Evolutionary conservation across 108 stramenopile species (phyloP).

Genomic region (Aurantiochytrium sp.): DNA sequence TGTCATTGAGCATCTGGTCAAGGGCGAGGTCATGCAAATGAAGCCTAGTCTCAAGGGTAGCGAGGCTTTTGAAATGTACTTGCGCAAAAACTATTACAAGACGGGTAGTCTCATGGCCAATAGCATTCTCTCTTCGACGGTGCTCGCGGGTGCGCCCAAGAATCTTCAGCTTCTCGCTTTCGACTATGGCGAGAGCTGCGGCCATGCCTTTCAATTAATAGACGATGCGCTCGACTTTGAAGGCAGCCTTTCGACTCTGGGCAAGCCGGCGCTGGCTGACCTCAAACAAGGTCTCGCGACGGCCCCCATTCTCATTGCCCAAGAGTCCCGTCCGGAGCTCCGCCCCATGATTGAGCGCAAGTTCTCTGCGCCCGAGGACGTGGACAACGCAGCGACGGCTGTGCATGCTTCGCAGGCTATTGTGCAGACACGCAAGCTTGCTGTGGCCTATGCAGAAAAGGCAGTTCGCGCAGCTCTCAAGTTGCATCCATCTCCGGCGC

Average conservation of each 20-base stretch:
- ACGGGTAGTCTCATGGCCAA: slow-evolving; percentile 95
- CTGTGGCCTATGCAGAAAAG: slow-evolving; percentile 79
- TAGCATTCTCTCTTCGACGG: slow-evolving; percentile 77
- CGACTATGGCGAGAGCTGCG: slow-evolving; percentile 88
- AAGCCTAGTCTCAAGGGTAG: slow-evolving; percentile 34
- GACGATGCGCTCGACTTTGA: slow-evolving; percentile 97
- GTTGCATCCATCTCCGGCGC: slow-evolving; percentile 27
- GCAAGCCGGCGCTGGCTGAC: slow-evolving; percentile 88
- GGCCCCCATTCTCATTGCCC: slow-evolving; percentile 88
- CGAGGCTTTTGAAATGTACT: slow-evolving; percentile 57
- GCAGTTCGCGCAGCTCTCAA: slow-evolving; percentile 52
- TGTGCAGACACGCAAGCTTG: slow-evolving; percentile 73
- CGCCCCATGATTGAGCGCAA: slow-evolving; percentile 69
- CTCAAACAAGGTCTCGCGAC: slow-evolving; percentile 85
- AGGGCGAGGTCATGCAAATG: slow-evolving; percentile 92
- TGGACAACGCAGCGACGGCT: slow-evolving; percentile 64
- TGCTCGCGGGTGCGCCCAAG: slow-evolving; percentile 62
- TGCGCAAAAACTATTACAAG: slow-evolving; percentile 95
- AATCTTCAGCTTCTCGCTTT: slow-evolving; percentile 66
- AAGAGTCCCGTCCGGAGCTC: slow-evolving; percentile 61
- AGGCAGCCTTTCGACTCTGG: slow-evolving; percentile 65
- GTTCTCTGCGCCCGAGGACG: slow-evolving; percentile 74
- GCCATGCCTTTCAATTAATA: slow-evolving; percentile 93
- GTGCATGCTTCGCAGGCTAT: slow-evolving; percentile 64
- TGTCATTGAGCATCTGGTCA: slow-evolving; percentile 93